phyloP scores from a whole-genome alignment of 495 filamentous ascomycete genomes.

The Xylaria curta region DNA sequence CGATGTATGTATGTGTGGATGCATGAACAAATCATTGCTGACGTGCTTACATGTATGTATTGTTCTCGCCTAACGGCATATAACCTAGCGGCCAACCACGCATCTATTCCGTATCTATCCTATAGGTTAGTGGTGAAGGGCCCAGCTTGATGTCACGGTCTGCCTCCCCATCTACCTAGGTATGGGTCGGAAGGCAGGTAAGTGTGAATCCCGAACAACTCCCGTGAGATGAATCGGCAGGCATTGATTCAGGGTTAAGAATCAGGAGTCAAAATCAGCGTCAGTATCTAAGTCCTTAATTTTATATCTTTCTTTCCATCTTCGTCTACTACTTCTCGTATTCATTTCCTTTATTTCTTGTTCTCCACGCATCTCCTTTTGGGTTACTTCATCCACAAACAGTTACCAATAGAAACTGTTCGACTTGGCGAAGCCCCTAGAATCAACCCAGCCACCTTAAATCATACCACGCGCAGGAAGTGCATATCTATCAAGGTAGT shows the following conservation, averaged over 20 bases:
- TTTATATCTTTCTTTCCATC: not conserved
- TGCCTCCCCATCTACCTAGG: constrained; percentile 8
- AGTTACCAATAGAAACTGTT: constrained; percentile 9
- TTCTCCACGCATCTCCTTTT: not conserved
- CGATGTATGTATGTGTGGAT: constrained; percentile 7
- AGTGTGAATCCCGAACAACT: constrained; percentile 9
- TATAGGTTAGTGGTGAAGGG: constrained; percentile 2
- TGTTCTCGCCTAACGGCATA: constrained; percentile 22
- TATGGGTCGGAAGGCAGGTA: not conserved
- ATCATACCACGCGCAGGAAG: constrained; percentile 5
- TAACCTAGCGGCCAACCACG: constrained; percentile 12
- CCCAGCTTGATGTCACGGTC: not conserved
- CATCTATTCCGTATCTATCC: constrained; percentile 15
- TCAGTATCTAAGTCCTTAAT: not conserved
- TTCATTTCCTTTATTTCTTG: not conserved
- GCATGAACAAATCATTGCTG: constrained; percentile 18
- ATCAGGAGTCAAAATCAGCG: not conserved
- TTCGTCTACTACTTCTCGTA: not conserved
- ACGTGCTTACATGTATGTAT: constrained; percentile 17
- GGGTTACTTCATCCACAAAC: not conserved
- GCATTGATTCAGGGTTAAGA: not conserved
- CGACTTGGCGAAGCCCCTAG: not conserved
- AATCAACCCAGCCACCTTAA: constrained; percentile 5
- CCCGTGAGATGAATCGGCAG: not conserved
- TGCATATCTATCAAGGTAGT: constrained; percentile 11